A percentile compares a stretch with the other conserved stretches of the same genome.
Conservation (phyloP, 257 asterid species). For the Primulina tabacum region DNA sequence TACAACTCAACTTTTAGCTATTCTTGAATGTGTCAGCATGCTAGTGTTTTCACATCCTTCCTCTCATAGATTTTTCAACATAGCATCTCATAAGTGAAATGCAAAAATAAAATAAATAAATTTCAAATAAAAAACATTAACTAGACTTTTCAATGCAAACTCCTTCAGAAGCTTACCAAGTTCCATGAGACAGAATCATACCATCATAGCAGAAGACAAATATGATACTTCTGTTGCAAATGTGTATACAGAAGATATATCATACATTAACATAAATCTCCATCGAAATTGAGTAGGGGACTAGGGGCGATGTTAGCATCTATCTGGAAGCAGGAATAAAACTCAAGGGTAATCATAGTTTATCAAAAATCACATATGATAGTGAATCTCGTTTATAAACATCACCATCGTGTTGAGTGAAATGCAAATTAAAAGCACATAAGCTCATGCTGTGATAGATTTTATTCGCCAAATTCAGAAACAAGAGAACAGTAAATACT, state of each 20-base stretch:
- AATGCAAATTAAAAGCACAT: no score
- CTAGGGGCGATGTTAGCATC: neutral
- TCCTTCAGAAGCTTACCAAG: neutral
- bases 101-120: no score
- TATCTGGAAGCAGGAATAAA: neutral
- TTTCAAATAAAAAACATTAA: no score
- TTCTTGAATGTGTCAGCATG: constrained; percentile 7
- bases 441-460: no score
- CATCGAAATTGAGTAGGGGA: neutral
- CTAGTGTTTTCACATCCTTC: neutral
- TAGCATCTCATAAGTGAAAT: no score
- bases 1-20: constrained; percentile 6
- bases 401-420: neutral
- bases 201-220: neutral
- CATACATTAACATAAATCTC: neutral
- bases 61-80: no score
- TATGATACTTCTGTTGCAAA: neutral
- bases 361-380: neutral
- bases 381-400: neutral
- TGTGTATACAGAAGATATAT: neutral
- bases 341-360: neutral
- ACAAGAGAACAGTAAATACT: no score
- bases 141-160: neutral
- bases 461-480: no score
- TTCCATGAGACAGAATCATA: constrained; percentile 3